These are phyloP conservation scores for Oxytropis ochrocephala DNA, from an alignment of 306 rosid genomes.

Conservation along the genomic window DNA sequence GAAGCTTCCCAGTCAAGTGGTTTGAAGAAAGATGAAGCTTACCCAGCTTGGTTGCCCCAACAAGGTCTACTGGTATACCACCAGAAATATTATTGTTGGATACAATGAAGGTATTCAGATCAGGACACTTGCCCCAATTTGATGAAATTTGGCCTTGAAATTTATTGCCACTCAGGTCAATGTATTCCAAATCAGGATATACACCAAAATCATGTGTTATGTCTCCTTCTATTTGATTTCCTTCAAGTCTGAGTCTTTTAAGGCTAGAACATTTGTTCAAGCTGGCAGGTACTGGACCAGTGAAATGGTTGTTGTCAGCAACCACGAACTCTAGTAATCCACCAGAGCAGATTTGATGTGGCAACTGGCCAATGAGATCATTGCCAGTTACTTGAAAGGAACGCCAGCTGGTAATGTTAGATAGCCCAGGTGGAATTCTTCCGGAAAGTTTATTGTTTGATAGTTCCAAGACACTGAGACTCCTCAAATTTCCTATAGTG, in stretches of 20 bases:
- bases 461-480: not conserved
- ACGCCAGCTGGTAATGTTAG: no score
- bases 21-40: conserved; percentile 24
- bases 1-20: conserved; percentile 16
- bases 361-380: no score
- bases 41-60: not conserved
- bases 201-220: conserved; percentile 23
- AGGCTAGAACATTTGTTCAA: conserved; percentile 15
- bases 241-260: conserved; percentile 8
- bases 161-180: conserved; percentile 25
- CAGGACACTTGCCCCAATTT: conserved; percentile 12
- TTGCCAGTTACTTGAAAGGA: no score
- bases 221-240: conserved; percentile 31
- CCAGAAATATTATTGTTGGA: conserved; percentile 22
- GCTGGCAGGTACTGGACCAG: conserved; percentile 8
- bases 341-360: not conserved
- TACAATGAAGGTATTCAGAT: not conserved
- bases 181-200: conserved; percentile 13
- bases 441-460: no score
- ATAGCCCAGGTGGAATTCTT: no score
- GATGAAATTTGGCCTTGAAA: conserved; percentile 21
- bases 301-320: not conserved
- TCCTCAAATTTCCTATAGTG: conserved; percentile 13
- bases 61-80: not conserved
- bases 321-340: not conserved